Evolutionary conservation across 2,329 filamentous ascomycete genomes (phyloP), one percentile per base, ranked within the genome.

Genomic region (Fusarium haematococcum): DNA sequence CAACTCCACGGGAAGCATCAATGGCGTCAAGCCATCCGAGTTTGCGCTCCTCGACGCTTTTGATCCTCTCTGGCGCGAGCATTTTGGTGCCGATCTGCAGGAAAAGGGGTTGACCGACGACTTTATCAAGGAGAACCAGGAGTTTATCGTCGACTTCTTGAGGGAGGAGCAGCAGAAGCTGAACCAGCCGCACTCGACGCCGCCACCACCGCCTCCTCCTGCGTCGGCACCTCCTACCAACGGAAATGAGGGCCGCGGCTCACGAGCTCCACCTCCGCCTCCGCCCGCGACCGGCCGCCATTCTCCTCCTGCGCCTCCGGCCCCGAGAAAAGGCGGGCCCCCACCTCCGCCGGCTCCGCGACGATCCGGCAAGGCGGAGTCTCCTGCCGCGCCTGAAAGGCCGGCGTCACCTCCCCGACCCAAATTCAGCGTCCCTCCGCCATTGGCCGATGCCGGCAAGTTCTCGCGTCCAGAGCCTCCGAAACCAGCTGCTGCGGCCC

Each of bases 381-480:
- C 81, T 11, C 74, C 84, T 4, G 79, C 30, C 9, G 30, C 83
- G 65, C 90, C 93, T n/a, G 89, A 92, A 33, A 88, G 91, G 79
- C 92, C 94, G 69, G 90, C 92, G 16, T 94, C 94, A 14, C 90
- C 92, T 18, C 89, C 91, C 25, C 89, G 92, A 61, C 90, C 91
- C 10, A 89, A 88, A 77, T 98, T 97, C 85, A 89, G 91, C 74
- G 96, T 94, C 10, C 97, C 97, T 54, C 97, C 97, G 37, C 94
- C 96, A 3, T 84, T 98, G 69, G 91, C 94, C 65, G 95, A 98
- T 82, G 97, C 97, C 67, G 97, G 97, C 41, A 97, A 94, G 83
- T 97, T 91, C 80, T 95, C 93, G 5, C 88, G 92, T 84, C 88
- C 82, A 77, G 86, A 81, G 30, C 76, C 79, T 32, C 75, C 78